These are phyloP conservation scores for Wallacemonas sp. DNA, from an alignment of 208 protist species.

Conservation along the genomic window DNA sequence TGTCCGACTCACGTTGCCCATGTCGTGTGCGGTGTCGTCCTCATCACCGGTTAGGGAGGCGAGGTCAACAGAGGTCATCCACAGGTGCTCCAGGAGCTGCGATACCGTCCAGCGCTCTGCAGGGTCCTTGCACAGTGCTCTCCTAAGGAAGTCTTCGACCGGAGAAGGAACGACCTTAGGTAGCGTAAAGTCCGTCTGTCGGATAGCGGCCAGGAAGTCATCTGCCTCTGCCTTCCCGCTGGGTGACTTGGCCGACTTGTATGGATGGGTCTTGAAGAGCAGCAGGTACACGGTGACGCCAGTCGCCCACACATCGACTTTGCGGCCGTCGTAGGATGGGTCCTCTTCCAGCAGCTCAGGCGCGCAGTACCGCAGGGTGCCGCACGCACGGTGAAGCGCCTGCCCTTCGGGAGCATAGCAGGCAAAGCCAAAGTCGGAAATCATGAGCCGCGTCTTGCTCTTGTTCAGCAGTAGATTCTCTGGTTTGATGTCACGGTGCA, in stretches of 20 bases:
- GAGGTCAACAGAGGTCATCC: constrained; percentile 26
- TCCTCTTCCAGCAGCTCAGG: constrained; percentile 72
- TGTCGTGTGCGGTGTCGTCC: background rate
- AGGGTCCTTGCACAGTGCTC: constrained; percentile 78
- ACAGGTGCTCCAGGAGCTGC: constrained; percentile 75
- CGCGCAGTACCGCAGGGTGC: constrained; percentile 81
- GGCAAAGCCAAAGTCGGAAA: constrained; percentile 90
- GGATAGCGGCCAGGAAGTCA: constrained; percentile 56
- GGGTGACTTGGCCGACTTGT: constrained; percentile 45
- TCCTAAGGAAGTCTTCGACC: constrained; percentile 54
- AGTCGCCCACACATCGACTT: constrained; percentile 87
- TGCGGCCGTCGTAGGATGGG: constrained; percentile 86
- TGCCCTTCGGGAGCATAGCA: constrained; percentile 47
- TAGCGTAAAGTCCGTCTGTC: constrained; percentile 42
- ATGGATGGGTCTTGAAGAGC: constrained; percentile 91
- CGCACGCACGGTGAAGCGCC: constrained; percentile 59
- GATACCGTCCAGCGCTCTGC: constrained; percentile 68
- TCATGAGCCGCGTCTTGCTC: constrained; percentile 41
- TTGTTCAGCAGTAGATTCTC: constrained; percentile 85
- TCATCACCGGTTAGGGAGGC: background rate
- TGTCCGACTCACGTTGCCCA: background rate
- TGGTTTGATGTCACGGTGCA: constrained; percentile 88
- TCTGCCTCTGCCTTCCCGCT: constrained; percentile 34
- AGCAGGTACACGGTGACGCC: constrained; percentile 90
- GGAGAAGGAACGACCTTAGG: constrained; percentile 44